phyloP scores from a whole-genome alignment of 73 alveolate genomes.

The Uronychia setigera region DNA sequence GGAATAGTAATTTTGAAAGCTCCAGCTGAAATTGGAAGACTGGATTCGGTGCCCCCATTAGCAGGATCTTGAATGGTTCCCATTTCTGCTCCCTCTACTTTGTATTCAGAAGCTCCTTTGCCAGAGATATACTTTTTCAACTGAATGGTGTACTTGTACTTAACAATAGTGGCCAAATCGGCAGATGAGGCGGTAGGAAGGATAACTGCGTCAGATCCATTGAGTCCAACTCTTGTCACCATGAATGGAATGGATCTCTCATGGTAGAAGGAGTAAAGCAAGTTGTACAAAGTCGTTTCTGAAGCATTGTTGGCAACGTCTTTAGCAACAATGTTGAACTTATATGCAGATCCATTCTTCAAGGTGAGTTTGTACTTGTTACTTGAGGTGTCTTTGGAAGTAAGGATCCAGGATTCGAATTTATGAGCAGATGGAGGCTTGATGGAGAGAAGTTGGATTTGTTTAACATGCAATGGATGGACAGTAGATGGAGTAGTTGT shows the following conservation, averaged over 20 bases:
- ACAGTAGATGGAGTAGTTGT: background rate
- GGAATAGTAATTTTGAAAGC: background rate
- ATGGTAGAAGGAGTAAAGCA: background rate
- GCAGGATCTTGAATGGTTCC: background rate
- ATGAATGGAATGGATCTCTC: background rate
- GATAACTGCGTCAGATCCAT: background rate
- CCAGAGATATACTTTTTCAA: no score
- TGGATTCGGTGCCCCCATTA: background rate
- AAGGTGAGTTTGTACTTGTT: background rate
- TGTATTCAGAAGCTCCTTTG: background rate
- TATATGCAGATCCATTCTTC: background rate
- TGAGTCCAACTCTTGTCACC: background rate
- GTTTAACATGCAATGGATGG: background rate
- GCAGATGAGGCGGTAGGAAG: no score
- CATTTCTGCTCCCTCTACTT: background rate
- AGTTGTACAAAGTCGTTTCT: background rate
- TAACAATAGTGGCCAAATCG: no score
- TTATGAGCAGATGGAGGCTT: background rate
- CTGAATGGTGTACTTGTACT: background rate
- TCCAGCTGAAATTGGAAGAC: background rate
- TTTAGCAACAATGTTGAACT: background rate
- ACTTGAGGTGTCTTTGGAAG: background rate
- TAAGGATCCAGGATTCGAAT: background rate
- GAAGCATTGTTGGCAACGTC: background rate
- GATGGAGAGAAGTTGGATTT: background rate